Evolutionary conservation across 2,329 filamentous ascomycete genomes (phyloP).

Genomic region (Coniella lustricola): DNA sequence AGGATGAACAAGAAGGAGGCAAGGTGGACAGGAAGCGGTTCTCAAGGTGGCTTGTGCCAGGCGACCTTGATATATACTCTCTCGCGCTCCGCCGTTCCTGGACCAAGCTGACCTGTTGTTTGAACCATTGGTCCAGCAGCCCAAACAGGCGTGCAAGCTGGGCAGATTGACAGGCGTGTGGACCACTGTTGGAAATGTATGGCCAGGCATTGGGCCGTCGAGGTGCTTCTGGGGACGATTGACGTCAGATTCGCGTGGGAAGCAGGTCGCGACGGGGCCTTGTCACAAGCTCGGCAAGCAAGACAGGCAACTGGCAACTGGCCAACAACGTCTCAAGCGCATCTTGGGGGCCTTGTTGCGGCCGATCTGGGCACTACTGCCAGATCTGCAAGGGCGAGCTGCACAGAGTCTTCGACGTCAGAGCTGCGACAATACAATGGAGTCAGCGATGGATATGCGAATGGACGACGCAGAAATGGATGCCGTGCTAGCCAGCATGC

Average conservation of each 20-base stretch:
- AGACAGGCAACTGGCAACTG: no score
- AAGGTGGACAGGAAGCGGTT: no score
- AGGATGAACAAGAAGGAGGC: background rate
- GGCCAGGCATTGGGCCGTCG: constrained; percentile 6
- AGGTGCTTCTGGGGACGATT: background rate
- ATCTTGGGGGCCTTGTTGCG: background rate
- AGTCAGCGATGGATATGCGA: no score
- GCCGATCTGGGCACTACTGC: no score
- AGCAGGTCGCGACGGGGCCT: no score
- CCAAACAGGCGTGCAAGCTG: background rate
- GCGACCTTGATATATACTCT: background rate
- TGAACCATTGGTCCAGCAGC: no score
- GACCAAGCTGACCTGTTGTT: no score
- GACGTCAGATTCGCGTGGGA: constrained; percentile 6
- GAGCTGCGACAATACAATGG: constrained; percentile 1
- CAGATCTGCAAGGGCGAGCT: background rate
- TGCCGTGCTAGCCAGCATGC: no score
- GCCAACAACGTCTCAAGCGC: no score
- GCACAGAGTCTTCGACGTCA: background rate
- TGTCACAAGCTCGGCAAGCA: no score
- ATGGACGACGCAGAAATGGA: no score
- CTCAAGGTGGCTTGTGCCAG: background rate
- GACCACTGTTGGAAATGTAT: constrained; percentile 6
- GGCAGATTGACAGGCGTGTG: background rate
- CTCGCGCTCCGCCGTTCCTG: no score